Conservation (phyloP, 1,284 basidiomycete genomes). For the Marasmius sp. region DNA sequence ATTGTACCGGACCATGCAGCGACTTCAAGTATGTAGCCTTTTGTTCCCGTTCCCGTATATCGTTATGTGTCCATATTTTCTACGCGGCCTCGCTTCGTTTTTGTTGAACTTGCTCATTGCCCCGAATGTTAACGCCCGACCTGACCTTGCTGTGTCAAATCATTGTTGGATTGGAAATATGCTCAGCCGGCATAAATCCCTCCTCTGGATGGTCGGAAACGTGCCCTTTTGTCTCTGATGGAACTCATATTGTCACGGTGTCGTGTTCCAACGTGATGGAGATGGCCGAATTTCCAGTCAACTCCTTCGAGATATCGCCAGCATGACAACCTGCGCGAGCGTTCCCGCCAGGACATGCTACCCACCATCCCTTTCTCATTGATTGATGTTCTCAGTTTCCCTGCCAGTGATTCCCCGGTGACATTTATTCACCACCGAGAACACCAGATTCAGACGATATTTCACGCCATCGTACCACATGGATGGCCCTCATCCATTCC, state of each 20-base stretch:
- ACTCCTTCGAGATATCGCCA: background rate
- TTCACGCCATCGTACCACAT: background rate
- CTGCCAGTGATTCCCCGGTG: too few species aligned
- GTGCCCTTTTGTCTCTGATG: background rate
- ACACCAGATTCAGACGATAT: background rate
- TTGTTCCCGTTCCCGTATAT: too few species aligned
- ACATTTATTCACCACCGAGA: too few species aligned
- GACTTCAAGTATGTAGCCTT: background rate
- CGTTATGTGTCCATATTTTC: too few species aligned
- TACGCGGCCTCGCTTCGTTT: too few species aligned
- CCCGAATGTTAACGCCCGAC: background rate
- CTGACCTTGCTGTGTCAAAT: background rate
- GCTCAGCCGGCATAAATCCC: conserved; percentile 1
- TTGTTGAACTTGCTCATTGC: too few species aligned
- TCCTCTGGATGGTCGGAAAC: background rate
- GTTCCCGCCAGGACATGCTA: too few species aligned
- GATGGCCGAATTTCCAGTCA: background rate
- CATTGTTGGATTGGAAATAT: background rate
- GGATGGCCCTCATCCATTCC: conserved; percentile 1
- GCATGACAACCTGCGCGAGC: too few species aligned
- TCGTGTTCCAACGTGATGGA: background rate
- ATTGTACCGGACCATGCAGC: background rate
- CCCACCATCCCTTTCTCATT: too few species aligned
- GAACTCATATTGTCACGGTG: background rate
- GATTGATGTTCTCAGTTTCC: too few species aligned